Base-by-base conservation (phyloP, 1,139 yeast species). In the Hyphopichia fennica region DNA sequence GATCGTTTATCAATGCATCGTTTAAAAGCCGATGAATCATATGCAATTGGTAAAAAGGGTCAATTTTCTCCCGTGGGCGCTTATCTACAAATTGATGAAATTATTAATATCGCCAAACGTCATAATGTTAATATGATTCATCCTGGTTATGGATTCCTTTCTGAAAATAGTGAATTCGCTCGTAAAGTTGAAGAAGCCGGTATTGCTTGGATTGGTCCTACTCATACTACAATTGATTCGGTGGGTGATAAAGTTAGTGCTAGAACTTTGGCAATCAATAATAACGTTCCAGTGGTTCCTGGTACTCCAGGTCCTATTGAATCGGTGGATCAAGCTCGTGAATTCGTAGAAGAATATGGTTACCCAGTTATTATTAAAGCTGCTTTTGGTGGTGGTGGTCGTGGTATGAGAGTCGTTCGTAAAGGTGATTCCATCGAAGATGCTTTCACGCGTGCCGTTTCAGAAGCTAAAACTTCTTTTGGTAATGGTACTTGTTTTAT, bases 301-400 rank as follows among this genome's bases (percentile, higher is more conserved):
- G 99, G 99, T 61, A 90, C 99, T 16, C 96, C 95, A 10, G 99
- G 98, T 30, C 98, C 99, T 50, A 90, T 95, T 63, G 93, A 84
- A 44, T 60, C 77, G 19, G 85, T 84, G 27, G 84, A 77, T 40
- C 90, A 93, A 55, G 99, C 98, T 16, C 59, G 69, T 49, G 81
- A 65, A 11, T 93, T 93, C 61, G 97, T 90, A 29, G 79, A 72
- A 34, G 58, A 88, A 66, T 78, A 91, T 65, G 99, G 99, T 20
- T 91, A 65, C 69, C 99, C 99, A 9, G 98, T 93, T 40, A 93
- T 93, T 65, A 91, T 93, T 68, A 93, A 93, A 72, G 99, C 99
- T 35, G 99, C 99, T 36, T 93, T 87, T 62, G 99, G 99, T 66
- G 99, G 99, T 72, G 99, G 99, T 77, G 99, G 99, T 61, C 84